A percentile compares a stretch with the other conserved stretches of the same genome.
Evolutionary conservation across 495 filamentous ascomycete species (phyloP).

Genomic region (Talaromyces wortmannii): DNA sequence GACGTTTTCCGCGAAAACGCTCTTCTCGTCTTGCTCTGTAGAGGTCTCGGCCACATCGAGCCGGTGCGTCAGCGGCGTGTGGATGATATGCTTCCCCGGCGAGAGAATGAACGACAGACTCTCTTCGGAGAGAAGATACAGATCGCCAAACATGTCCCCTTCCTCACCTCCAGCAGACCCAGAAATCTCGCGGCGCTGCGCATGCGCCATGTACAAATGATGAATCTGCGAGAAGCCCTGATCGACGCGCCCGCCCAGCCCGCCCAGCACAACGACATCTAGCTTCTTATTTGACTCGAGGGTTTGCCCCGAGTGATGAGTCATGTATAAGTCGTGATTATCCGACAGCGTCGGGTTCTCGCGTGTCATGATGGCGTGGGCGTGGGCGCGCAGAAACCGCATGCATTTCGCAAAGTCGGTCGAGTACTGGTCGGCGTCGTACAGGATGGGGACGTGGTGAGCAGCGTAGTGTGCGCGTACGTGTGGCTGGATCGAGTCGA

Average conservation of each 20-base stretch:
- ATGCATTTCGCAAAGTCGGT: slow-evolving; percentile 79
- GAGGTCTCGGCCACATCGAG: slow-evolving; percentile 7
- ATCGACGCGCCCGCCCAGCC: slow-evolving; percentile 83
- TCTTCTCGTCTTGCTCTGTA: background rate
- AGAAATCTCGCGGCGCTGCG: background rate
- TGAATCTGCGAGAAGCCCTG: slow-evolving; percentile 86
- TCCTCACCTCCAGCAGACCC: background rate
- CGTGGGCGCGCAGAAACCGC: slow-evolving; percentile 46
- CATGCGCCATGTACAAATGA: slow-evolving; percentile 50
- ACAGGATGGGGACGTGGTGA: slow-evolving; percentile 46
- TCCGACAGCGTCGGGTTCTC: background rate
- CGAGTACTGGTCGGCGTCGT: slow-evolving; percentile 70
- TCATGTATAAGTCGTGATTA: slow-evolving; percentile 3
- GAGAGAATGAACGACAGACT: slow-evolving; percentile 75
- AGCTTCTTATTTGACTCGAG: slow-evolving; percentile 10
- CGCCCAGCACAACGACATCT: slow-evolving; percentile 67
- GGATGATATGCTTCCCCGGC: slow-evolving; percentile 59
- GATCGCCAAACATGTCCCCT: slow-evolving; percentile 13
- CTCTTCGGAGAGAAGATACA: slow-evolving; percentile 72
- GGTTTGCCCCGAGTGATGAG: background rate
- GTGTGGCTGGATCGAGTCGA: slow-evolving; percentile 68
- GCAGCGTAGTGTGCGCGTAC: slow-evolving; percentile 53
- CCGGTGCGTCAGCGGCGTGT: slow-evolving; percentile 42
- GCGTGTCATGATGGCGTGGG: slow-evolving; percentile 17
- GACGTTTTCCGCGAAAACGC: slow-evolving; percentile 55